Evolutionary conservation across 306 rosid species (phyloP).

Genomic region (Crotalaria pallida): DNA sequence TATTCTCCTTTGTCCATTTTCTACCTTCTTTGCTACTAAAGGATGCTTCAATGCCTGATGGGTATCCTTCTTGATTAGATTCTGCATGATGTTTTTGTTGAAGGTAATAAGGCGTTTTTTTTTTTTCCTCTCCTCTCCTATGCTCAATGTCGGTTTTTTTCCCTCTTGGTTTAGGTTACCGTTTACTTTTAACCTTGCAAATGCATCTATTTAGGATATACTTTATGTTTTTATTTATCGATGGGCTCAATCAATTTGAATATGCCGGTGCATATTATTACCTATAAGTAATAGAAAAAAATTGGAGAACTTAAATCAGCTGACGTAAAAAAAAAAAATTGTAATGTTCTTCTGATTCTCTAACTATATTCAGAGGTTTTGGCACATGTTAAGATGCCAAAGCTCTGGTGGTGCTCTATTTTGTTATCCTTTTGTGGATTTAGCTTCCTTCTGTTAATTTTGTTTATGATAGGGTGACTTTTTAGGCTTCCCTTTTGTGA

Average conservation of each 20-base stretch:
- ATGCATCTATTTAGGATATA: background rate
- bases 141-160: background rate
- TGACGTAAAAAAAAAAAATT: background rate
- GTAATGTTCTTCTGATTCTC: background rate
- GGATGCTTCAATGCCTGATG: too few relatives aligned
- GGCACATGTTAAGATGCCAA: too few relatives aligned
- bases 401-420: too few relatives aligned
- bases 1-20: too few relatives aligned
- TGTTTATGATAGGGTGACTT: too few relatives aligned
- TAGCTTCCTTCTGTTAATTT: too few relatives aligned
- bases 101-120: conserved; percentile 50
- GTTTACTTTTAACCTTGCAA: background rate
- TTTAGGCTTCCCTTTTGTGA: too few relatives aligned
- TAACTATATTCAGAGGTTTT: too few relatives aligned
- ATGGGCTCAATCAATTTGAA: background rate
- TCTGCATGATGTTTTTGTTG: too few relatives aligned
- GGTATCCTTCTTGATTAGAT: too few relatives aligned
- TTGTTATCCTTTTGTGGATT: too few relatives aligned
- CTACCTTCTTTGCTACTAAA: too few relatives aligned
- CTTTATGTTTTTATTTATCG: background rate
- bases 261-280: background rate
- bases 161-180: background rate
- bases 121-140: background rate
- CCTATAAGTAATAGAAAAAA: background rate
- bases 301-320: background rate